These are phyloP conservation scores for Aspergillus novoparasiticus DNA, from an alignment of 2,329 filamentous ascomycete species.

Conservation along the genomic window DNA sequence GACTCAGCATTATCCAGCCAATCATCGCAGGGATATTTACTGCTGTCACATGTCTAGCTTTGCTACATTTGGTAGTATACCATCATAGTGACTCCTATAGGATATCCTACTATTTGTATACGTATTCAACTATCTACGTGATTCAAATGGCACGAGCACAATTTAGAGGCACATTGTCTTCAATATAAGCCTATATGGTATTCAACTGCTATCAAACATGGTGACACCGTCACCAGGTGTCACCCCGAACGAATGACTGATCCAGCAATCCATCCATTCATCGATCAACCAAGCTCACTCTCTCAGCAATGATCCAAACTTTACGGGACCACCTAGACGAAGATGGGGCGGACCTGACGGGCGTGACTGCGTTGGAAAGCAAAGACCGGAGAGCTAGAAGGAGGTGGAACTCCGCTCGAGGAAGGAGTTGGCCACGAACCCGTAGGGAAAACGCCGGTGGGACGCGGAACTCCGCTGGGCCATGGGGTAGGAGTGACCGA, in stretches of 20 bases:
- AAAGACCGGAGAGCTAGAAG: conserved; percentile 12
- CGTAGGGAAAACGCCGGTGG: conserved; percentile 5
- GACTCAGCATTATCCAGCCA: conserved; percentile 7
- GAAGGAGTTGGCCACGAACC: conserved; percentile 6
- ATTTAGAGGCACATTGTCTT: neutral
- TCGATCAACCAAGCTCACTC: conserved; percentile 1
- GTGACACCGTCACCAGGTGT: neutral
- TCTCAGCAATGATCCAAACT: neutral
- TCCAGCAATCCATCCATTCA: conserved; percentile 19
- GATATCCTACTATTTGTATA: too few species aligned
- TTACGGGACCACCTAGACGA: conserved; percentile 15
- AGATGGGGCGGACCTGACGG: conserved; percentile 28
- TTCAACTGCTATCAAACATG: conserved; percentile 11
- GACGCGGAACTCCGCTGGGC: neutral
- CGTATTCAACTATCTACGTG: neutral
- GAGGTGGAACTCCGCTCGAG: conserved; percentile 5
- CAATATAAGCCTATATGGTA: neutral
- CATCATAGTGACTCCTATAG: too few species aligned
- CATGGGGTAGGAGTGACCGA: conserved; percentile 1
- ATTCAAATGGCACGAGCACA: neutral
- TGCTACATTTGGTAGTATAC: too few species aligned
- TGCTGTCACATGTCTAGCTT: too few species aligned
- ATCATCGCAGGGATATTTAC: neutral
- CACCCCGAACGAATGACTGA: conserved; percentile 19
- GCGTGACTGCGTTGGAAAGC: conserved; percentile 26